A percentile compares a stretch with the other conserved stretches of the same genome.
Evolutionary conservation across 129 eudicot genomes (phyloP).

Genomic region (Logfia minima): DNA sequence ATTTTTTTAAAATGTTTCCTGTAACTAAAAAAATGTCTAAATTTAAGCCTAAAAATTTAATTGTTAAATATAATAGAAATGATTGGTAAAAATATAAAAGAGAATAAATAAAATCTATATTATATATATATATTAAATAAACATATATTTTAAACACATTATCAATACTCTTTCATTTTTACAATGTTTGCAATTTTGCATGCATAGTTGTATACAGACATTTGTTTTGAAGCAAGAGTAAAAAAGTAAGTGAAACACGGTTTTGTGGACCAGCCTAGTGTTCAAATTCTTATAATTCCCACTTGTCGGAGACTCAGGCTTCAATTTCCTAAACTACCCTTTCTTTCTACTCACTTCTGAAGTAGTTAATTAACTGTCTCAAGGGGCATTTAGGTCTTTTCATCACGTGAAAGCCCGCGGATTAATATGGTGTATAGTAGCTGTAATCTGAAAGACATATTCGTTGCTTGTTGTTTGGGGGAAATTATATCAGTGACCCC

Average conservation of each 20-base stretch:
- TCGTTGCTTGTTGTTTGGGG: slow-evolving; percentile 26
- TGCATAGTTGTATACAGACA: not conserved
- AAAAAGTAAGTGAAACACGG: not conserved
- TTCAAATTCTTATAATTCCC: slow-evolving; percentile 31
- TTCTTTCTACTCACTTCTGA: not conserved
- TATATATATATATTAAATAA: too few relatives aligned
- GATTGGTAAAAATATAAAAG: too few relatives aligned
- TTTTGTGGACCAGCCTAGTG: slow-evolving; percentile 21
- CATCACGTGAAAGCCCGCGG: slow-evolving; percentile 5
- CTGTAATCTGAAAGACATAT: slow-evolving; percentile 25
- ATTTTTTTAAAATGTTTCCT: too few relatives aligned
- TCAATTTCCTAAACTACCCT: slow-evolving; percentile 11
- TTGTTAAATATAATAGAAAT: too few relatives aligned
- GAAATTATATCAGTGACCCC: not conserved
- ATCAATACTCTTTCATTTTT: too few relatives aligned
- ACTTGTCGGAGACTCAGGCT: slow-evolving; percentile 22
- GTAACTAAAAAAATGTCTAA: too few relatives aligned
- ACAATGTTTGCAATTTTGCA: not conserved
- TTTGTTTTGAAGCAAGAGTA: not conserved
- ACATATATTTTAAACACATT: too few relatives aligned
- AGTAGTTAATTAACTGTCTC: not conserved
- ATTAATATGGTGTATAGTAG: slow-evolving; percentile 9
- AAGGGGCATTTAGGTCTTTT: slow-evolving; percentile 23
- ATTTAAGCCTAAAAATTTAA: too few relatives aligned
- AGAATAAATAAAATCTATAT: too few relatives aligned